These are phyloP conservation scores for Xerocomus brunneocitrinus DNA, from an alignment of 768 basidiomycete genomes.

Conservation along the genomic window DNA sequence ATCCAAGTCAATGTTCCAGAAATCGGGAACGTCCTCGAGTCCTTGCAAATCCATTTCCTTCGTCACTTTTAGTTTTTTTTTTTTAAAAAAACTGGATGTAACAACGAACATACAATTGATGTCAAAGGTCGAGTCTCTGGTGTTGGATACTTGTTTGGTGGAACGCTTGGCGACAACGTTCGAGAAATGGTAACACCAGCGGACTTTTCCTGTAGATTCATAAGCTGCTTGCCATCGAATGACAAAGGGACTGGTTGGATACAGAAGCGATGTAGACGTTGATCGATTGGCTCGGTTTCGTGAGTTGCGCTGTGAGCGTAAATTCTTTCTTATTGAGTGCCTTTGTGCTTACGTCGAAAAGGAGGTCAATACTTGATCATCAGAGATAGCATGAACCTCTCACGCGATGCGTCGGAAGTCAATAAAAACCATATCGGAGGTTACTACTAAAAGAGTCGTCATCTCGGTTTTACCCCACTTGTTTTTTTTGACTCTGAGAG, in stretches of 20 bases:
- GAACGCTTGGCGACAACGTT: slow-evolving; percentile 55
- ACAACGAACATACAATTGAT: slow-evolving; percentile 40
- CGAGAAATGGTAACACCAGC: slow-evolving; percentile 59
- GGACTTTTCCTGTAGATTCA: slow-evolving; percentile 54
- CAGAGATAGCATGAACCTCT: slow-evolving; percentile 14
- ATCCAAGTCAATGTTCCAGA: slow-evolving; percentile 50
- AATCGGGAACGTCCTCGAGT: slow-evolving; percentile 63
- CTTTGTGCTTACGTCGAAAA: slow-evolving; percentile 51
- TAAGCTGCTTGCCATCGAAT: slow-evolving; percentile 11
- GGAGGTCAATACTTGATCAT: slow-evolving; percentile 1
- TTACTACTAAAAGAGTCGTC: slow-evolving; percentile 69
- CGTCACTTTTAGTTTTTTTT: slow-evolving; percentile 4
- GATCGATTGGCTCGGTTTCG: slow-evolving; percentile 72
- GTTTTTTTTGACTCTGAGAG: slow-evolving; percentile 42
- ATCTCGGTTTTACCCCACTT: slow-evolving; percentile 47
- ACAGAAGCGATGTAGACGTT: slow-evolving; percentile 61
- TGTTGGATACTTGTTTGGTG: slow-evolving; percentile 57
- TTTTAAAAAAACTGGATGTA: background rate
- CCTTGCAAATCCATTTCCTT: slow-evolving; percentile 66
- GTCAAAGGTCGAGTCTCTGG: slow-evolving; percentile 66
- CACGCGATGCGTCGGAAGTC: slow-evolving; percentile 81
- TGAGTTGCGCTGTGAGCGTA: slow-evolving; percentile 52
- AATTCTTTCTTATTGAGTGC: slow-evolving; percentile 59
- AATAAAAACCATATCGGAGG: slow-evolving; percentile 69
- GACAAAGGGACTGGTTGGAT: slow-evolving; percentile 10